These are phyloP conservation scores for Colletotrichum falcatum DNA, from an alignment of 2,329 filamentous ascomycete genomes.

Conservation along the genomic window DNA sequence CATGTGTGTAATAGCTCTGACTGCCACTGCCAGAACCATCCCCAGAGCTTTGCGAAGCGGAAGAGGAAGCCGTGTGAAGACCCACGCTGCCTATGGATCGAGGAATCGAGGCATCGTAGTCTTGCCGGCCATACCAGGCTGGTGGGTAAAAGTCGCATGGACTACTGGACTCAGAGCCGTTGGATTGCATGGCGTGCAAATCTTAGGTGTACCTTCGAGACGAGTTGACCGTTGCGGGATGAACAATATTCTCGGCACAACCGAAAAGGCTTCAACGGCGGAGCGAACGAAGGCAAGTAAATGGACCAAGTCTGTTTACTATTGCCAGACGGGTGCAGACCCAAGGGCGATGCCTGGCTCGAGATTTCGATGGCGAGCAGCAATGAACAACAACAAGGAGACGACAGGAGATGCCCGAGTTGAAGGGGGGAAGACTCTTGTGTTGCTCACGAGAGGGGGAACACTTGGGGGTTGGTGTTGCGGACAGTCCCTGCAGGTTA, in stretches of 20 bases:
- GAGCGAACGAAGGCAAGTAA: not conserved
- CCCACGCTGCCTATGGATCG: not conserved
- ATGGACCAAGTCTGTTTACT: not conserved
- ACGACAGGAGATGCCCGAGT: not conserved
- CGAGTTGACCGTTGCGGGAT: not conserved
- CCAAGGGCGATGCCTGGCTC: slow-evolving; percentile 1
- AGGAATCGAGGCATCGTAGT: slow-evolving; percentile 12
- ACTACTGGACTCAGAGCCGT: not conserved
- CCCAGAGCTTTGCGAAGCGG: slow-evolving; percentile 13
- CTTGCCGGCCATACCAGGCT: not conserved
- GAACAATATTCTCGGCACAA: not conserved
- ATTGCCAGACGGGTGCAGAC: not conserved
- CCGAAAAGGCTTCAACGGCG: not conserved
- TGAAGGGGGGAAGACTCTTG: slow-evolving; percentile 10
- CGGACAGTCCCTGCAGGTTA: slow-evolving; percentile 21
- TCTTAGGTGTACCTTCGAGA: not conserved
- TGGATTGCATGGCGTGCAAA: slow-evolving; percentile 5
- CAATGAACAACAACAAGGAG: not conserved
- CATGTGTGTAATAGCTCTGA: slow-evolving; percentile 28
- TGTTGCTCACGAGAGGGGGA: not conserved
- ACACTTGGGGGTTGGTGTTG: slow-evolving; percentile 2
- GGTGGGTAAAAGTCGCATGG: not conserved
- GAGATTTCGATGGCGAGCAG: not conserved
- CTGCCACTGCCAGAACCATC: slow-evolving; percentile 9
- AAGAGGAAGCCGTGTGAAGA: slow-evolving; percentile 15